Conservation (phyloP, 148 eudicot species). For the Camellia sinensis region DNA sequence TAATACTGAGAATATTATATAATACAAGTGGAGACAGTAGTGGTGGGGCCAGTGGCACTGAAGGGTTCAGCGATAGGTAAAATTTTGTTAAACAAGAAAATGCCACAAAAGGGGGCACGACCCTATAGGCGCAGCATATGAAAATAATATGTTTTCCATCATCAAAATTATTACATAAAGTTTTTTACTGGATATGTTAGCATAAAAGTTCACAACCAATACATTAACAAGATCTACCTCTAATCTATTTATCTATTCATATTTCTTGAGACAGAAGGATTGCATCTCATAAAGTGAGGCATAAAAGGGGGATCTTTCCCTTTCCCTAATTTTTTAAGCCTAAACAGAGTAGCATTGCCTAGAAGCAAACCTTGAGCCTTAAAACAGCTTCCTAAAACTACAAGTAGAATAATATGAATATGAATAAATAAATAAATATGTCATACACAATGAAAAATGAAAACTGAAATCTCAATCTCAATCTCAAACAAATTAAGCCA, state of each 20-base stretch:
- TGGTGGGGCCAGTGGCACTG: too few species aligned
- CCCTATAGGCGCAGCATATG: too few species aligned
- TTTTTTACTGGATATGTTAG: too few species aligned
- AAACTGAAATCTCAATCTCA: conserved; percentile 7
- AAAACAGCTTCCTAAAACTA: neutral
- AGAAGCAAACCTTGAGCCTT: neutral
- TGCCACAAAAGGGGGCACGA: too few species aligned
- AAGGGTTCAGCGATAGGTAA: too few species aligned
- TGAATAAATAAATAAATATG: neutral
- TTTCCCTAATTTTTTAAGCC: neutral
- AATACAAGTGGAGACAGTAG: too few species aligned
- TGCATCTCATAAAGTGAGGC: neutral
- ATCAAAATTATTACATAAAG: too few species aligned
- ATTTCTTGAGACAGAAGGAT: neutral
- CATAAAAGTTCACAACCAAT: neutral
- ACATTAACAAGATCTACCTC: neutral
- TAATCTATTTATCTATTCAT: neutral
- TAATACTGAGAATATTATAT: neutral
- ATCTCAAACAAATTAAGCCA: neutral
- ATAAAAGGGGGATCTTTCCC: neutral
- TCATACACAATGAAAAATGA: neutral
- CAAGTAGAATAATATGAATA: neutral
- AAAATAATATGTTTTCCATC: too few species aligned
- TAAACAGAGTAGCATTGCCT: neutral
- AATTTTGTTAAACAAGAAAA: too few species aligned